Conservation (phyloP, 2,329 filamentous ascomycete genomes). For the Paramyrothecium sp. region DNA sequence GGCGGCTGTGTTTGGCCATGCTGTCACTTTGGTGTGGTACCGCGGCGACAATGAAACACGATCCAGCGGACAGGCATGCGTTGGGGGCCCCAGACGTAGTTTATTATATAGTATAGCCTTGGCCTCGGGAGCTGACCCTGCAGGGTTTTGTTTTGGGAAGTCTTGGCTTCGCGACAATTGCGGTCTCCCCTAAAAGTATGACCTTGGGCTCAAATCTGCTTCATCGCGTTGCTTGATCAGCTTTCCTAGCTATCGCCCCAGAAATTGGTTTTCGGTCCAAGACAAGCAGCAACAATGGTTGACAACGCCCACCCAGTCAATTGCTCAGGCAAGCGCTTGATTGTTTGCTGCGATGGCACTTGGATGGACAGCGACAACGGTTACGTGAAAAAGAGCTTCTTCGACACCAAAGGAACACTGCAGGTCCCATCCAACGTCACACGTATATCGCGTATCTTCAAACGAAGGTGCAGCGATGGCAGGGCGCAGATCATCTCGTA, state of each 20-base stretch:
- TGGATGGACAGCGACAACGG: conserved; percentile 54
- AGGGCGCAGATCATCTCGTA: conserved; percentile 60
- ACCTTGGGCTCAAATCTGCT: too few species aligned
- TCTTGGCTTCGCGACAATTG: too few species aligned
- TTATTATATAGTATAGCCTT: background rate
- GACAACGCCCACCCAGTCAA: background rate
- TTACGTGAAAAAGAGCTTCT: conserved; percentile 36
- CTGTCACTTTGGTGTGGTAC: background rate
- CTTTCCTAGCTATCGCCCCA: too few species aligned
- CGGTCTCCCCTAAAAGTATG: too few species aligned
- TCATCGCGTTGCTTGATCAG: too few species aligned
- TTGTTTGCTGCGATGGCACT: conserved; percentile 53
- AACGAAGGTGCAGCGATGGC: conserved; percentile 47
- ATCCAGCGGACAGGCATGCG: background rate
- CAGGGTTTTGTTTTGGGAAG: too few species aligned
- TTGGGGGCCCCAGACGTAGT: background rate
- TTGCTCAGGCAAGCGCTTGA: conserved; percentile 39
- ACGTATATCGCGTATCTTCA: conserved; percentile 57
- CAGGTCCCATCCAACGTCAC: conserved; percentile 60
- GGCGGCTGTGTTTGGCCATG: background rate
- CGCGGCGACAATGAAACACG: background rate
- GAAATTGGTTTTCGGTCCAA: too few species aligned
- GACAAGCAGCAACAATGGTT: background rate
- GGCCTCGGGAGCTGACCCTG: too few species aligned
- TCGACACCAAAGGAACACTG: conserved; percentile 35